A percentile compares a stretch with the other conserved stretches of the same genome.
These are phyloP conservation scores for Scheffersomyces stambukii DNA, from an alignment of 1,139 yeast genomes.

Conservation along the genomic window DNA sequence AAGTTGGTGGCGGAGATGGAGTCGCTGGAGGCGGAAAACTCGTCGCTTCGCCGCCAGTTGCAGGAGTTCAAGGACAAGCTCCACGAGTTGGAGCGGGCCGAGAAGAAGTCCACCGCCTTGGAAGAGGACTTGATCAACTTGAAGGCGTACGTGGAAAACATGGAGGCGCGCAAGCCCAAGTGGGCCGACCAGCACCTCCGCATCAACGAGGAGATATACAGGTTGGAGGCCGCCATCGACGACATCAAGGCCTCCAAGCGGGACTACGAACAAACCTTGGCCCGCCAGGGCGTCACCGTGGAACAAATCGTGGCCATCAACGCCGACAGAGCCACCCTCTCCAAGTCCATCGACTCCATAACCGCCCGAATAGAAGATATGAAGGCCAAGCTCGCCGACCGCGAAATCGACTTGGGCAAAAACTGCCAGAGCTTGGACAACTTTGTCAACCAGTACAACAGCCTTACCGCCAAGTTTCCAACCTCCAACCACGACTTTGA, in stretches of 20 bases:
- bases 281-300: conserved; percentile 55
- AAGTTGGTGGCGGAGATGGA: conserved; percentile 36
- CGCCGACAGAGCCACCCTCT: conserved; percentile 55
- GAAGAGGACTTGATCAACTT: conserved; percentile 71
- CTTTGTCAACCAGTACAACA: conserved; percentile 53
- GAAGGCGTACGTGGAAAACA: conserved; percentile 63
- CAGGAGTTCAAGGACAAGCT: conserved; percentile 24
- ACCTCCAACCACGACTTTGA: conserved; percentile 29
- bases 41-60: conserved; percentile 28
- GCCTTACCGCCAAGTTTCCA: conserved; percentile 47
- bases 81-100: conserved; percentile 30
- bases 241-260: conserved; percentile 43
- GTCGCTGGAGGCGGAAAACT: conserved; percentile 40
- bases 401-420: conserved; percentile 45
- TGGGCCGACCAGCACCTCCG: conserved; percentile 40
- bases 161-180: conserved; percentile 59
- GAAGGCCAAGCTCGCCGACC: conserved; percentile 35
- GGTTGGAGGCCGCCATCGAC: too few species aligned
- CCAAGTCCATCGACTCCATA: conserved; percentile 51
- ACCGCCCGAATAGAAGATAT: conserved; percentile 37
- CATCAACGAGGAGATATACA: too few species aligned
- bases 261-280: conserved; percentile 44
- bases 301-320: conserved; percentile 60
- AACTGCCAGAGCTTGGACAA: conserved; percentile 49
- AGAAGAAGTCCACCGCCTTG: conserved; percentile 58